Evolutionary conservation across 805 yeast species (phyloP).

Genomic region (Metschnikowia colocasiae): DNA sequence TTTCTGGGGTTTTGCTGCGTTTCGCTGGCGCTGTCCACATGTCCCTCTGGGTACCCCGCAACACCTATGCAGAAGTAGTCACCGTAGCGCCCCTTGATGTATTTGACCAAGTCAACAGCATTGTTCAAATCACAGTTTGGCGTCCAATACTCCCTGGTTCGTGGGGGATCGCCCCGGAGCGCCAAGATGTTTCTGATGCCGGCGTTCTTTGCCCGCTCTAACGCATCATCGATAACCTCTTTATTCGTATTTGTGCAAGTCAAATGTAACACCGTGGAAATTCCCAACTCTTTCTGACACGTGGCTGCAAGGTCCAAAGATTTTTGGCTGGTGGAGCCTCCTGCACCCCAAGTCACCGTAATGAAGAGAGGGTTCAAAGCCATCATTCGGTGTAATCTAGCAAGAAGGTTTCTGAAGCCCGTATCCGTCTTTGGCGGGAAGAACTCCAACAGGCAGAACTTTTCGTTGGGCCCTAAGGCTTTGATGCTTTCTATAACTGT

Average conservation of each 20-base stretch:
- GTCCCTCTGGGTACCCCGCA: slow-evolving; percentile 98
- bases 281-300: slow-evolving; percentile 67
- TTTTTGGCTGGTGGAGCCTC: slow-evolving; percentile 88
- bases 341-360: slow-evolving; percentile 98
- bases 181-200: slow-evolving; percentile 91
- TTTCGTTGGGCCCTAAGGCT: slow-evolving; percentile 46
- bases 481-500: slow-evolving; percentile 31
- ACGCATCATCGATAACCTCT: slow-evolving; percentile 72
- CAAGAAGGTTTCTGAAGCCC: slow-evolving; percentile 79
- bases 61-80: slow-evolving; percentile 91
- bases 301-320: slow-evolving; percentile 78
- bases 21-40: slow-evolving; percentile 77
- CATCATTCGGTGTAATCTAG: slow-evolving; percentile 86
- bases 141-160: slow-evolving; percentile 63
- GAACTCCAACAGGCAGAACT: slow-evolving; percentile 84
- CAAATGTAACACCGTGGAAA: slow-evolving; percentile 91
- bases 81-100: slow-evolving; percentile 67
- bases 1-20: slow-evolving; percentile 58
- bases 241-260: slow-evolving; percentile 93
- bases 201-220: slow-evolving; percentile 61
- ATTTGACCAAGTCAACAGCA: slow-evolving; percentile 84
- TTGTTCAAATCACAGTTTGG: slow-evolving; percentile 57
- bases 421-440: slow-evolving; percentile 95
- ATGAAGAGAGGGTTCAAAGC: slow-evolving; percentile 84
- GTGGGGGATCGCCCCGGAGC: slow-evolving; percentile 92